A percentile compares a stretch with the other conserved stretches of the same genome.
Evolutionary conservation across 306 rosid genomes (phyloP).

Genomic region (Lagenaria siceraria): DNA sequence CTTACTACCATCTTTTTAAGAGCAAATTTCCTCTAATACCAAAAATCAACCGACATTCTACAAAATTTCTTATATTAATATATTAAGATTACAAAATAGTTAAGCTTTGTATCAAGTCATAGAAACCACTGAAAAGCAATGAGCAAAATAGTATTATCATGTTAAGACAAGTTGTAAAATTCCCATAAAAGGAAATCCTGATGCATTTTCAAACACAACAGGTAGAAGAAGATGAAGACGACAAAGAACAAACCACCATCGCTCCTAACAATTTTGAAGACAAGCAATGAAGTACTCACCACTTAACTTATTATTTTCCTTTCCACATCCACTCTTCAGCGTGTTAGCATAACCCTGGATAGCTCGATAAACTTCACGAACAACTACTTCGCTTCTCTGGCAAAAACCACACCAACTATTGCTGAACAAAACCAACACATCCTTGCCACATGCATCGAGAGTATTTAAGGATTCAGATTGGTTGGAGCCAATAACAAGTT

Average conservation of each 20-base stretch:
- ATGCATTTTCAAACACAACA: neutral
- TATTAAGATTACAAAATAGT: neutral
- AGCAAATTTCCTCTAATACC: neutral
- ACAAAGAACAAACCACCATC: neutral
- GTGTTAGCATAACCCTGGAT: slow-evolving; percentile 38
- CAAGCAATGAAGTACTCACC: slow-evolving; percentile 28
- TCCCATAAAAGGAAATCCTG: neutral
- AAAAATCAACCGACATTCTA: neutral
- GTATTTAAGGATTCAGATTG: slow-evolving; percentile 35
- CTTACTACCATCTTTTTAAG: neutral
- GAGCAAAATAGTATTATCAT: neutral
- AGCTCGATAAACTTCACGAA: slow-evolving; percentile 68
- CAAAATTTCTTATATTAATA: neutral
- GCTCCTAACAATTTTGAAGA: neutral
- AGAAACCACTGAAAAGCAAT: neutral
- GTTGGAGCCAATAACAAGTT: slow-evolving; percentile 56
- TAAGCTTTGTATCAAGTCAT: neutral
- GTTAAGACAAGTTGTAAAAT: neutral
- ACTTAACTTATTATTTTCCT: slow-evolving; percentile 20
- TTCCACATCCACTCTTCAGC: slow-evolving; percentile 31
- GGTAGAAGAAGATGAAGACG: neutral
- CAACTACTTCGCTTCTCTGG: slow-evolving; percentile 78
- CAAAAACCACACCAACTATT: slow-evolving; percentile 92
- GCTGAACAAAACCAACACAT: slow-evolving; percentile 86
- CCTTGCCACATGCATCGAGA: slow-evolving; percentile 45